These are phyloP conservation scores for Leccinum disarticulatum DNA, from an alignment of 768 basidiomycete genomes.

Conservation along the genomic window DNA sequence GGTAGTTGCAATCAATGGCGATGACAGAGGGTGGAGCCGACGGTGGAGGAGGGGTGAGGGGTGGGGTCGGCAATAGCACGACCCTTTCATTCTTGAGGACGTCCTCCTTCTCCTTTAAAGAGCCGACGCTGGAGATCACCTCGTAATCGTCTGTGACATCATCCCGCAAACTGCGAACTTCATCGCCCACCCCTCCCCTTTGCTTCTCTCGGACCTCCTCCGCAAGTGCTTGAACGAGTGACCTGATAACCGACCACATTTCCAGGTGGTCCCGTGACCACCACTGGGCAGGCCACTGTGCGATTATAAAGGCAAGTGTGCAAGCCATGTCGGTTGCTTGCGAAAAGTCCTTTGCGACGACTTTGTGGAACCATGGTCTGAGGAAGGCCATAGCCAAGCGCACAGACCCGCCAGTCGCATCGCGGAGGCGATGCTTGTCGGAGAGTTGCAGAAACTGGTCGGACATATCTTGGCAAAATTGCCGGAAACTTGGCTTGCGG, in stretches of 20 bases:
- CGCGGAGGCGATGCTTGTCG: conserved; percentile 56
- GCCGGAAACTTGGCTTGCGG: conserved; percentile 61
- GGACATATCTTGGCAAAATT: conserved; percentile 71
- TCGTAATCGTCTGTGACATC: conserved; percentile 49
- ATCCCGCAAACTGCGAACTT: conserved; percentile 48
- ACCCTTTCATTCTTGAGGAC: conserved; percentile 5
- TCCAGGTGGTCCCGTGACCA: conserved; percentile 68
- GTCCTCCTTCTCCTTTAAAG: conserved; percentile 16
- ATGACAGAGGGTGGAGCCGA: conserved; percentile 17
- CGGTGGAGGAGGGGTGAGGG: conserved; percentile 21
- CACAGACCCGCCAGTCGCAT: conserved; percentile 67
- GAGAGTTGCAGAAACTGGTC: conserved; percentile 57
- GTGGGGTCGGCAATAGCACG: conserved; percentile 21
- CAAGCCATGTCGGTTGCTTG: conserved; percentile 38
- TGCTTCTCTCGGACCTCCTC: conserved; percentile 62
- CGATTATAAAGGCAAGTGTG: conserved; percentile 49
- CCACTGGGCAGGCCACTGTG: conserved; percentile 67
- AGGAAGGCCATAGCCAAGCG: conserved; percentile 67
- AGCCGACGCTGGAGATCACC: conserved; percentile 24
- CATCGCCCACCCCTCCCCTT: conserved; percentile 40
- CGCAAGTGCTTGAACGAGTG: conserved; percentile 58
- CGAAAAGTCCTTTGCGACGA: conserved; percentile 42
- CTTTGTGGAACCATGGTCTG: conserved; percentile 65
- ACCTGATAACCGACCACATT: conserved; percentile 56
- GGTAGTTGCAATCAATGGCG: conserved; percentile 15